Evolutionary conservation across 176 grass and related monocot species (phyloP), one percentile per base, ranked within the genome.

Genomic region (Rhynchospora tenuis): DNA sequence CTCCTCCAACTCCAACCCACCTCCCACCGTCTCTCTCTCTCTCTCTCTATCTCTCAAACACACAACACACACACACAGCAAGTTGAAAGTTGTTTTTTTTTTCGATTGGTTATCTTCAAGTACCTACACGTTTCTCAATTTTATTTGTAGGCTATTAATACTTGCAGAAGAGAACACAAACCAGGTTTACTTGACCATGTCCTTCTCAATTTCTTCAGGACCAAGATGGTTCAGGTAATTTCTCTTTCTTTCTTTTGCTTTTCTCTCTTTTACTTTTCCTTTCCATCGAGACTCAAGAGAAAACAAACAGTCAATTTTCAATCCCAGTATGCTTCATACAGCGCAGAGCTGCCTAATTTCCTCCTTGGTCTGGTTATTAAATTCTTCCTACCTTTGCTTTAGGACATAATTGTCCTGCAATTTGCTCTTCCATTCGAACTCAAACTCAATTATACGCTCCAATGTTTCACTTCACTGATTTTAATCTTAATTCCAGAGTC

Each of bases 171-270:
- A 64, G 59, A 82, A 51, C 65, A 50, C 58, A 50, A 64, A 10
- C 59, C 42, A 4, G 59, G 59, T 24, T 82, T 82, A 27, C 58
- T 82, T 19, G 79, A 82, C 20, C 6, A 51, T 51, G 3, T 65
- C 20, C 61, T 82, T 6, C 79, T 82, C 79, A 65, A 50, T 66
- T 82, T 82, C 79, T 82, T 82, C 79, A 66, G 79, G 45, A 27
- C 22, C 24, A 82, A 82, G 20, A 82, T 82, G 79, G 79, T 82
- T 64, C 58, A 82, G 59, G 79, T 82, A 4, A 7, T 78, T 17
- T 45, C 52, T 76, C 28, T 79, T 1, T 59, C 11, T 38, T 33
- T 80, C 20, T 59, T 42, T 31, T 61, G 2, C 33, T 38, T 57
- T 3, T 38, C 33, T 38, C 2, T 38, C 33, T 38, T 38, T 38